Evolutionary conservation across 2,329 filamentous ascomycete genomes (phyloP), one percentile per base, ranked within the genome.

Genomic region (Monosporascus sp.): DNA sequence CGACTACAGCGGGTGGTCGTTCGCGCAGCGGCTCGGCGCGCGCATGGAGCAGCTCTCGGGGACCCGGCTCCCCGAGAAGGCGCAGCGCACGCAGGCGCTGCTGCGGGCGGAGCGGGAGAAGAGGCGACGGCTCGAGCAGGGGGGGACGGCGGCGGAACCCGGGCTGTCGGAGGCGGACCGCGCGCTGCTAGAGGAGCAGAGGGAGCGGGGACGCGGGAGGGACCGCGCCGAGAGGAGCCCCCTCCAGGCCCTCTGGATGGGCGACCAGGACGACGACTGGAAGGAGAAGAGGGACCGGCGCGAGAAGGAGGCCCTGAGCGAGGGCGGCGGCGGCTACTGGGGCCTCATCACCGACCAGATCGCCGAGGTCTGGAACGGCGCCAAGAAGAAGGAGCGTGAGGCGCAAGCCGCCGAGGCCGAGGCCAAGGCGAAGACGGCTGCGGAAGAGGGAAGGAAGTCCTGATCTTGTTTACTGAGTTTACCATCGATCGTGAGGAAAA

Each of bases 321-420:
- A 81, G 56, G 66, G 67, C 11, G 81, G 81, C 5, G 79, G 77
- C 61, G 80, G 80, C 3, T 75, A 81, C 62, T 77, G 76, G 56
- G 79, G 77, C 37, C 71, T 85, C 53, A 84, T 84, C 51, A 68
- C 76, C 56, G 78, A 81, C 8, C 80, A 83, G 66, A 70, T 84
- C 51, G 67, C 68, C n/a, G 80, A 85, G 57, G 81, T 81, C 14
- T 80, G 66, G 62, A 61, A 50, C 35, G 51, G 56, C 45, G 52
- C 52, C 11, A 61, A 60, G 56, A 62, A 63, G 51, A 59, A 61
- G 50, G 52, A 68, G 59, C 69, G 64, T 39, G 72, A 48, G 7
- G 55, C 14, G 4, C 36, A 71, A 39, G 41, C 56, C 18, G 59
- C 49, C 3, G 55, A 55, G 11, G 57, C 57, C 43, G 60, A 60